Conservation (phyloP, 495 filamentous ascomycete genomes). For the Viridothelium virens region DNA sequence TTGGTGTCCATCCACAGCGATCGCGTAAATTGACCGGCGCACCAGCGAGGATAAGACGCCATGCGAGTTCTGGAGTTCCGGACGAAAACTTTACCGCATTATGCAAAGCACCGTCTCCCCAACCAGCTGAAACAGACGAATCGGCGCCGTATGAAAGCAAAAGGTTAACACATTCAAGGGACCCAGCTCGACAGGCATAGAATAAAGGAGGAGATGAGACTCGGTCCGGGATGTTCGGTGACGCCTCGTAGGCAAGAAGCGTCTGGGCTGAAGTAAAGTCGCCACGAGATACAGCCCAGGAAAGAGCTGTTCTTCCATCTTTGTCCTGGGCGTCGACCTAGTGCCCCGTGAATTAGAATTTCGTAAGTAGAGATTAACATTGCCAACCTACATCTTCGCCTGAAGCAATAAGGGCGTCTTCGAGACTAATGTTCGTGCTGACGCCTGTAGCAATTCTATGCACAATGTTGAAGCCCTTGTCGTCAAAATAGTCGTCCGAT, state of each 20-base stretch:
- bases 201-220: not conserved
- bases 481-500: not conserved
- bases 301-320: not conserved
- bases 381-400: not conserved
- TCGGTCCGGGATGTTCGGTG: not conserved
- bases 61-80: not conserved
- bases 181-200: not conserved
- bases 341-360: no score
- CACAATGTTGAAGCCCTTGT: not conserved
- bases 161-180: not conserved
- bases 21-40: not conserved
- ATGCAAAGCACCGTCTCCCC: not conserved
- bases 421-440: not conserved
- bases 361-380: not conserved
- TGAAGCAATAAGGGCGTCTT: not conserved
- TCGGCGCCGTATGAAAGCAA: not conserved
- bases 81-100: not conserved
- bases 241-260: not conserved
- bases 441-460: not conserved
- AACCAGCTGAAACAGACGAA: not conserved
- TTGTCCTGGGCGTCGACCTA: not conserved
- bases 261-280: not conserved
- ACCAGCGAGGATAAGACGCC: not conserved
- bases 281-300: not conserved
- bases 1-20: not conserved